These are phyloP conservation scores for Ustilago sp. DNA, from an alignment of 1,284 basidiomycete genomes.

Conservation along the genomic window DNA sequence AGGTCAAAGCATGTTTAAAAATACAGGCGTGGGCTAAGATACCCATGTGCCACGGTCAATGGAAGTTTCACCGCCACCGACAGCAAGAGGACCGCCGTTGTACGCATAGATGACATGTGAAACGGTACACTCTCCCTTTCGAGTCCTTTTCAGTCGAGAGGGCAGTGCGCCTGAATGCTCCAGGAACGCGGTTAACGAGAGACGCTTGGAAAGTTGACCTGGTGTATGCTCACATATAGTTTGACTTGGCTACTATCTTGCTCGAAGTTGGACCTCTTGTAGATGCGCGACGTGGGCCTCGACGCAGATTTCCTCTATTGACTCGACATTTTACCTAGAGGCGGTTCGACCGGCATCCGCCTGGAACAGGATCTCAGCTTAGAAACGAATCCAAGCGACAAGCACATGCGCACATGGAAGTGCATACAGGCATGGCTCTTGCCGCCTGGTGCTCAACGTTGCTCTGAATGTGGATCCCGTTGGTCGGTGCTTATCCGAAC, in stretches of 20 bases:
- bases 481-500: background rate
- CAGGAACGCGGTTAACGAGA: background rate
- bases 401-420: too few relatives aligned
- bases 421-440: background rate
- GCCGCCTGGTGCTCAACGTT: background rate
- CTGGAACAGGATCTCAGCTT: too few relatives aligned
- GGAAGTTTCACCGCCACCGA: background rate
- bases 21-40: background rate
- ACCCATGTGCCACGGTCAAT: background rate
- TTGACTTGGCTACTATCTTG: too few relatives aligned
- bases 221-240: background rate
- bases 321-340: too few relatives aligned
- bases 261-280: too few relatives aligned
- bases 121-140: background rate
- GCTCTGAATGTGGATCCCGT: background rate
- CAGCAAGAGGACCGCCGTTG: background rate
- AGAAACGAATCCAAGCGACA: too few relatives aligned
- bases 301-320: too few relatives aligned
- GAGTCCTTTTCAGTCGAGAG: background rate
- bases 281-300: too few relatives aligned
- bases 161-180: background rate
- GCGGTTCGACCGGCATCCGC: too few relatives aligned
- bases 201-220: background rate
- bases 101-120: background rate
- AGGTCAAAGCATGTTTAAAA: background rate